Conservation (phyloP, 257 asterid species). For the Nicotiana noctiflora region DNA sequence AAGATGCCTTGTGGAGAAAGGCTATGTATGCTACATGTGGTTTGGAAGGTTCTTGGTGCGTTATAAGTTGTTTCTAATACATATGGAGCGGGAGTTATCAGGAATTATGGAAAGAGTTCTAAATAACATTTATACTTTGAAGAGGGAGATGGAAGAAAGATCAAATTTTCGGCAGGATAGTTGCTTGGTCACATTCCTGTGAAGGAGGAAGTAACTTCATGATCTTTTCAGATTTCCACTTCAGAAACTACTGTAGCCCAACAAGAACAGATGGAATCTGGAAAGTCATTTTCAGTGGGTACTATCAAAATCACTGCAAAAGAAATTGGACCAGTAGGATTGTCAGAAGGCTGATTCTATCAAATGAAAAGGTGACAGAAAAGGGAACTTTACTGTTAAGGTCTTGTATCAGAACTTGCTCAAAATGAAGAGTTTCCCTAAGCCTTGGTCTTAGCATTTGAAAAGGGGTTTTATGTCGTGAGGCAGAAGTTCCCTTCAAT, state of each 20-base stretch:
- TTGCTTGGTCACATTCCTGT: neutral
- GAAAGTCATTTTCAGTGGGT: neutral
- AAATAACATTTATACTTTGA: neutral
- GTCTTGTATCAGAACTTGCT: neutral
- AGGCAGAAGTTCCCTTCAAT: neutral
- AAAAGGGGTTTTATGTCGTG: neutral
- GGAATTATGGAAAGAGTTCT: neutral
- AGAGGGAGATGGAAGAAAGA: neutral
- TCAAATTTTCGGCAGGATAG: neutral
- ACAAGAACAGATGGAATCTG: neutral
- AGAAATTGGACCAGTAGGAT: neutral
- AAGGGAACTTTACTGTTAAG: neutral
- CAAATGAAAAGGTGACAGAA: neutral
- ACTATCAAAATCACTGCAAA: neutral
- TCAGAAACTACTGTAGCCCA: neutral
- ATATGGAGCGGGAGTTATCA: neutral
- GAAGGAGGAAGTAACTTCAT: neutral
- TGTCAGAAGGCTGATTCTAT: neutral
- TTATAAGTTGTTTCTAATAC: conserved; percentile 1
- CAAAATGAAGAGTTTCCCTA: neutral
- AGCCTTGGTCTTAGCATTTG: neutral
- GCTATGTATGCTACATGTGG: neutral
- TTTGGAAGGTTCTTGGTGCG: neutral
- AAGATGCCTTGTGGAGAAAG: neutral
- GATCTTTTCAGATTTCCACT: neutral